Evolutionary conservation across 768 basidiomycete species (phyloP).

Genomic region (Podaxis sp.): DNA sequence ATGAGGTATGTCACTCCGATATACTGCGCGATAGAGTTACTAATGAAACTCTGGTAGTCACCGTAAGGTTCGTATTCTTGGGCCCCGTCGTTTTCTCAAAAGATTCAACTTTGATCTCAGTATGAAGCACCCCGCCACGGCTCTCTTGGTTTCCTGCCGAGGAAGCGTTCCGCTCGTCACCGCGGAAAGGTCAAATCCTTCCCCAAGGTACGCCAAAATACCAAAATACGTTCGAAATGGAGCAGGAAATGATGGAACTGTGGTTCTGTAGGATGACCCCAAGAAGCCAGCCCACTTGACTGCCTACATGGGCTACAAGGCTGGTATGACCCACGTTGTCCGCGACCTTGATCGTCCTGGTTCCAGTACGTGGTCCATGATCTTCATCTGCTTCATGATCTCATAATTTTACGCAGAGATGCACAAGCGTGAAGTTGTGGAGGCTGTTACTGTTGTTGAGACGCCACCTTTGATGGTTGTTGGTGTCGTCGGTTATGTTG

Average conservation of each 20-base stretch:
- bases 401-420: conserved; percentile 64
- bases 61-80: conserved; percentile 67
- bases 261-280: conserved; percentile 81
- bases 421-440: conserved; percentile 99
- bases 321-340: conserved; percentile 99
- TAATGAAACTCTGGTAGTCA: conserved; percentile 50
- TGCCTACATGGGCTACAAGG: conserved; percentile 99
- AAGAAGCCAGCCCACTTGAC: conserved; percentile 99
- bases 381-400: neutral
- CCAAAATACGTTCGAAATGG: neutral
- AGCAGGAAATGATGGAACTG: conserved; percentile 12
- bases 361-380: conserved; percentile 74
- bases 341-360: conserved; percentile 99
- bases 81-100: conserved; percentile 13
- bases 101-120: conserved; percentile 38
- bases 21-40: conserved; percentile 13
- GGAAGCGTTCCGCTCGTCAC: conserved; percentile 95
- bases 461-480: conserved; percentile 96
- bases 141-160: conserved; percentile 95
- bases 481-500: conserved; percentile 98
- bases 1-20: conserved; percentile 55
- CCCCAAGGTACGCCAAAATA: conserved; percentile 73
- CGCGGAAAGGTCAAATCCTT: conserved; percentile 99
- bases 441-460: conserved; percentile 95
- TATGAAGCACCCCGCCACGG: conserved; percentile 99